Evolutionary conservation across 306 rosid genomes (phyloP).

Genomic region (Hylodesmum podocarpum): DNA sequence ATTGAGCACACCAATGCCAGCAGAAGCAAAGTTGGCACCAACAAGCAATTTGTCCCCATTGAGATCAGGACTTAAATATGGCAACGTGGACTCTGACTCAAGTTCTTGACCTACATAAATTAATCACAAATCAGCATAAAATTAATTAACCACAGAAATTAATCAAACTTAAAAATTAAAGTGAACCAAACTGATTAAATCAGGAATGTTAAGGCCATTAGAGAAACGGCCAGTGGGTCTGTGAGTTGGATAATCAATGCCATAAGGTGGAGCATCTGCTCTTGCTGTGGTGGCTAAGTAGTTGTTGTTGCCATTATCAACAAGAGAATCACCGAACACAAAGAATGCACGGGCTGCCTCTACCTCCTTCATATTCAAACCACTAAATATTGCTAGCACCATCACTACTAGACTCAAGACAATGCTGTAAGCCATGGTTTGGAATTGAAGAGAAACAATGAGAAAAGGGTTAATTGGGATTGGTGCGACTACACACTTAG

Average conservation of each 20-base stretch:
- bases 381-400: not conserved
- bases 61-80: constrained; percentile 58
- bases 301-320: constrained; percentile 58
- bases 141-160: too few species aligned
- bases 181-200: constrained; percentile 40
- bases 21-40: constrained; percentile 74
- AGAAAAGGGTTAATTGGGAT: not conserved
- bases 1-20: constrained; percentile 60
- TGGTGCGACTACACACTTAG: not conserved
- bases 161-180: not conserved
- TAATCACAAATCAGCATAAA: not conserved
- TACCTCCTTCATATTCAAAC: not conserved
- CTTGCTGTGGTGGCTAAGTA: constrained; percentile 45
- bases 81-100: constrained; percentile 46
- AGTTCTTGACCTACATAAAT: constrained; percentile 42
- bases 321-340: constrained; percentile 56
- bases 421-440: constrained; percentile 40
- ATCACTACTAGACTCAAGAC: constrained; percentile 18
- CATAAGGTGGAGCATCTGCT: constrained; percentile 54
- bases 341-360: constrained; percentile 43
- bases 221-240: constrained; percentile 55
- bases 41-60: constrained; percentile 43
- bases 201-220: constrained; percentile 55
- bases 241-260: constrained; percentile 45
- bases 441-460: not conserved